phyloP scores from a whole-genome alignment of 441 rosid species.

The Sinapis alba region DNA sequence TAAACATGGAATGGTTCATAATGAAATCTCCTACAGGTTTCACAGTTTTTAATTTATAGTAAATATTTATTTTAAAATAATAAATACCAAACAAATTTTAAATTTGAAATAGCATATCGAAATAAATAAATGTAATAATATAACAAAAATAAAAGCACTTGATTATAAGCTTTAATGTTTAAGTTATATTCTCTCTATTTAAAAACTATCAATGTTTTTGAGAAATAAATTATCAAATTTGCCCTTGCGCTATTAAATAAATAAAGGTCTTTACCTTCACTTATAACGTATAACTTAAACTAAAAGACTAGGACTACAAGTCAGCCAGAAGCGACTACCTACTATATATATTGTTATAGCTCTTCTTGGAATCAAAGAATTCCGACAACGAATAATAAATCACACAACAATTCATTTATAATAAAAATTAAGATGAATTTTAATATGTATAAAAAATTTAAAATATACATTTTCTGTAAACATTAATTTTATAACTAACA shows the following conservation, averaged over 20 bases:
- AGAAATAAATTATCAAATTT: too few species aligned
- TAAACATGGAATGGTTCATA: background rate
- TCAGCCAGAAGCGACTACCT: too few species aligned
- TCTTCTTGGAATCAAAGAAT: too few species aligned
- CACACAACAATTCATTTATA: background rate
- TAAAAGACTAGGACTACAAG: too few species aligned
- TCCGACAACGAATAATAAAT: too few species aligned
- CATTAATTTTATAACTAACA: too few species aligned
- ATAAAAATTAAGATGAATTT: too few species aligned
- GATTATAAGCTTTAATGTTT: background rate
- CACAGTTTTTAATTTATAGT: background rate
- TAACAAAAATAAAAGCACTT: background rate
- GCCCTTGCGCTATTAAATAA: too few species aligned
- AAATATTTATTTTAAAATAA: background rate
- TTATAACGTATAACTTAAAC: background rate
- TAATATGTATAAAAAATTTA: too few species aligned
- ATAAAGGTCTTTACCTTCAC: background rate
- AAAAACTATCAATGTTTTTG: background rate
- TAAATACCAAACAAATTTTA: background rate
- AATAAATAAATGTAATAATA: background rate
- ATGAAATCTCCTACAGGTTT: background rate
- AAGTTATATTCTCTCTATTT: background rate
- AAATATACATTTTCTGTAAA: too few species aligned
- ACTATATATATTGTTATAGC: too few species aligned
- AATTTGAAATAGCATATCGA: background rate